Percentiles rank a stretch among this genome's conserved stretches.
phyloP scores from a whole-genome alignment of 192 early-diverging fungal genomes.

The Backusella westeae region DNA sequence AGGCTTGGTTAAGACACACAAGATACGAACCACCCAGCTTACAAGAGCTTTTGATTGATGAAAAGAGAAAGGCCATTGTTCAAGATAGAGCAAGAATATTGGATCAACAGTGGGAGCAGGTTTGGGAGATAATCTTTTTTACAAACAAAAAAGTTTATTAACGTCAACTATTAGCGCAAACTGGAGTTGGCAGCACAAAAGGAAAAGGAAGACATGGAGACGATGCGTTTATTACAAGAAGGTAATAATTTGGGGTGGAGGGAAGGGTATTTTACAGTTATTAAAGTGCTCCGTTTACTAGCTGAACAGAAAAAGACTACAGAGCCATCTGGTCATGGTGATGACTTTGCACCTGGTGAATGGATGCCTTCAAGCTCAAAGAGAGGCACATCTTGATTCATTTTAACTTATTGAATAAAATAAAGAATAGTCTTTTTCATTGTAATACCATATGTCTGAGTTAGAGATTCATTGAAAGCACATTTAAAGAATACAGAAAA shows the following conservation, averaged over 20 bases:
- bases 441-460: no score
- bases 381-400: not conserved
- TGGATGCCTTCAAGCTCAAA: constrained; percentile 16
- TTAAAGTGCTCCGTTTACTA: not conserved
- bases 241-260: not conserved
- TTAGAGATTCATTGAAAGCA: no score
- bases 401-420: no score
- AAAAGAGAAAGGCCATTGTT: constrained; percentile 18
- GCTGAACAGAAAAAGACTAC: not conserved
- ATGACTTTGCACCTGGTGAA: constrained; percentile 31
- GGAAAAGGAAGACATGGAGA: not conserved
- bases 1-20: constrained; percentile 37
- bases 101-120: constrained; percentile 29
- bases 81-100: constrained; percentile 30
- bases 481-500: no score
- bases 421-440: no score
- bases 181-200: not conserved
- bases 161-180: constrained; percentile 5
- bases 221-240: not conserved
- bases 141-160: no score
- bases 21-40: constrained; percentile 20
- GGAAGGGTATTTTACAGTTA: no score
- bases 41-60: constrained; percentile 23
- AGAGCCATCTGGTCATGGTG: constrained; percentile 30
- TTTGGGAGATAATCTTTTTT: not conserved